These are phyloP conservation scores for Triticum aestivum DNA, from an alignment of 176 grass and related monocot genomes.

Conservation along the genomic window DNA sequence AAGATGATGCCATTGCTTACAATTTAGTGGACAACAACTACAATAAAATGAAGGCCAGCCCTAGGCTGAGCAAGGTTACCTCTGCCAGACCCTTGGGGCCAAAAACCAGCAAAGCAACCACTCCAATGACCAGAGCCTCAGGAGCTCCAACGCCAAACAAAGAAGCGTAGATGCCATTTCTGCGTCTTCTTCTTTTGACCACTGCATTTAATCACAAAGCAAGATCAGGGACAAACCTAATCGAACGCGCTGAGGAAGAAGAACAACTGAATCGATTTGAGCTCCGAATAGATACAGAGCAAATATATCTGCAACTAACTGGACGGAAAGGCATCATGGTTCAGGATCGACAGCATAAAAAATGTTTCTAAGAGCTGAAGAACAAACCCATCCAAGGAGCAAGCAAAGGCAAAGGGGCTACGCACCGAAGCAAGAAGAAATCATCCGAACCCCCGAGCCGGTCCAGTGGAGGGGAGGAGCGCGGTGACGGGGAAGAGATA, in stretches of 20 bases:
- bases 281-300: background rate
- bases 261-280: background rate
- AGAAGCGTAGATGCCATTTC: conserved; percentile 68
- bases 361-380: background rate
- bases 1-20: background rate
- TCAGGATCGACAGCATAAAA: background rate
- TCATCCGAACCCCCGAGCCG: background rate
- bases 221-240: background rate
- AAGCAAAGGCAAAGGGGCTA: background rate
- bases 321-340: background rate
- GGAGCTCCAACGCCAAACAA: conserved; percentile 96
- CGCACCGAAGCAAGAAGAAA: conserved; percentile 13
- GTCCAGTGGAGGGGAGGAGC: background rate
- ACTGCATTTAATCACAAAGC: conserved; percentile 37
- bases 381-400: background rate
- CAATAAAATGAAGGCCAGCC: background rate
- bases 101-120: conserved; percentile 89
- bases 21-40: background rate
- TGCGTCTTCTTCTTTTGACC: conserved; percentile 39
- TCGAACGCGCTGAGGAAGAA: background rate
- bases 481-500: background rate
- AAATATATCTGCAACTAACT: background rate
- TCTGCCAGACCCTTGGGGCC: conserved; percentile 98
- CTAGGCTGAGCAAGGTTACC: conserved; percentile 29
- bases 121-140: conserved; percentile 92